Evolutionary conservation across 208 protist genomes (phyloP), one percentile per base, ranked within the genome.

Genomic region (Acanthamoeba divionensis): DNA sequence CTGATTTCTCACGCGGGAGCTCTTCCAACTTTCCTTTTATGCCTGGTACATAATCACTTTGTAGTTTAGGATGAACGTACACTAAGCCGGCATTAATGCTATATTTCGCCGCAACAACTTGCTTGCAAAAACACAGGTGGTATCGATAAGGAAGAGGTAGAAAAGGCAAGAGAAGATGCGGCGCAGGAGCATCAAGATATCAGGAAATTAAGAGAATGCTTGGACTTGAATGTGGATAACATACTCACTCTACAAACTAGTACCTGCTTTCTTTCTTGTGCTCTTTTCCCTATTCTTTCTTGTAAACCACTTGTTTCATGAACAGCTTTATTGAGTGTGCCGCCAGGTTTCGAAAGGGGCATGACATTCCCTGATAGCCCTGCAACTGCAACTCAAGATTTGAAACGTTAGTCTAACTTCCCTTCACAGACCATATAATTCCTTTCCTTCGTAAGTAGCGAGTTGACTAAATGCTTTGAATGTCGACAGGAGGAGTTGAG

Each of bases 11-110:
- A 12, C 31, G 41, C 24, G 69, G 69, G n/a, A 57, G 44, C 69
- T 80, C 69, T 36, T 80, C 69, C 69, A 80, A 80, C 69, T 80
- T 57, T 36, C 69, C 69, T 18, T 80, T 80, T 48, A 80, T 80
- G 69, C 69, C 69, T 24, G 69, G 69, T 80, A 36, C 52, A 18
- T 60, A 18, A 24, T 18, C 52, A 60, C n/a, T 60, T 24, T n/a
- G 18, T 24, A n/a, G 18, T 60, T 60, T 60, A 60, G 52, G 52
- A 24, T 60, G 18, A n/a, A 24, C 52, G 52, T 60, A 60, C 52
- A 60, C 18, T 60, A 18, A 60, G 52, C 18, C n/a, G 52, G 52
- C 18, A 60, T 24, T 60, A 60, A 60, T 18, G 52, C 18, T 18
- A n/a, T 18, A 60, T 60, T 60, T 18, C 52, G n/a, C n/a, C n/a